phyloP scores from a whole-genome alignment of 192 early-diverging fungal genomes.

The Podila minutissima region DNA sequence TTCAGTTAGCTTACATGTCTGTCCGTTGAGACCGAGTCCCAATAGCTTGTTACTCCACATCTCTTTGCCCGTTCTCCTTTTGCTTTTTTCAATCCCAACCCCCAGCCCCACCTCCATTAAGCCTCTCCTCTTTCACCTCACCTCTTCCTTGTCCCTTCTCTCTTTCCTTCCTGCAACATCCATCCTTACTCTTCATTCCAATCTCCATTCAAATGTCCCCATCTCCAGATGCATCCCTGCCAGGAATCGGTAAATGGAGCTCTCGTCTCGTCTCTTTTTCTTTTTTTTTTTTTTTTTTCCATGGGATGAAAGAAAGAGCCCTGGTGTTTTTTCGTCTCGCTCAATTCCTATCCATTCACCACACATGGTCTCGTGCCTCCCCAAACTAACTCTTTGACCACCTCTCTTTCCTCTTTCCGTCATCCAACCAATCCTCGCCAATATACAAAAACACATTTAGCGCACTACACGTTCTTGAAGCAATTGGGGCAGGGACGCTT shows the following conservation, averaged over 20 bases:
- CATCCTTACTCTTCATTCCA: neutral
- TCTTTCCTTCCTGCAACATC: neutral
- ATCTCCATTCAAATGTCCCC: conserved; percentile 12
- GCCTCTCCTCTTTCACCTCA: neutral
- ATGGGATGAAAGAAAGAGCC: neutral
- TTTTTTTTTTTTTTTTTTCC: conserved; percentile 5
- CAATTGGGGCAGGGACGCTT: conserved; percentile 85
- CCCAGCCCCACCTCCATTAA: neutral
- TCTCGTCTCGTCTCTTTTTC: no score
- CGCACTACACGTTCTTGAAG: conserved; percentile 79
- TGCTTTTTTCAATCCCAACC: neutral
- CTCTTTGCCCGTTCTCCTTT: neutral
- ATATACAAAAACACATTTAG: conserved; percentile 35
- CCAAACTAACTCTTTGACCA: neutral
- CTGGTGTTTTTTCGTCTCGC: neutral
- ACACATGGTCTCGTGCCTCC: no score
- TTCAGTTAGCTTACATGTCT: no score
- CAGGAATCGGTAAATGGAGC: conserved; percentile 33
- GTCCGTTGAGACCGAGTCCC: no score
- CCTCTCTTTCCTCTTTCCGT: neutral
- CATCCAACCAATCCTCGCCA: conserved; percentile 5
- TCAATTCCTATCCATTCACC: neutral
- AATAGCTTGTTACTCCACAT: neutral
- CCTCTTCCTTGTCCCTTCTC: neutral
- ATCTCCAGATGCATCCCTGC: conserved; percentile 36